These are phyloP conservation scores for Acanthamoeba lenticulata DNA, from an alignment of 208 protist species.

Conservation along the genomic window DNA sequence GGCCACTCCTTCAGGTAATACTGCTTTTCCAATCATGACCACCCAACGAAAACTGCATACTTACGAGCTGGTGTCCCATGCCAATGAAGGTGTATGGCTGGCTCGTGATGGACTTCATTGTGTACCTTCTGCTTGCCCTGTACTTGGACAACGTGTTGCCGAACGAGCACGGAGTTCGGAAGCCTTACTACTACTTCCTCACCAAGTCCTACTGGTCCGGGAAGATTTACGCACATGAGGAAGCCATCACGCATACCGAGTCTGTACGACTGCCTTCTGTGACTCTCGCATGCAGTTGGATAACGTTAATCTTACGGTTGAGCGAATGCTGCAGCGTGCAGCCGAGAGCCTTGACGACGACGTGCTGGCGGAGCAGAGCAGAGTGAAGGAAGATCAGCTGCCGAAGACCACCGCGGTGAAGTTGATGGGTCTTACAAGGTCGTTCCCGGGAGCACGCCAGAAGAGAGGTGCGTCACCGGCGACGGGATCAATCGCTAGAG, in stretches of 20 bases:
- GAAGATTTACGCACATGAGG: background rate
- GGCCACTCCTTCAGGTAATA: slow-evolving; percentile 34
- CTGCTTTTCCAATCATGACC: background rate
- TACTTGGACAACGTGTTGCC: slow-evolving; percentile 68
- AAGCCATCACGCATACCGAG: background rate
- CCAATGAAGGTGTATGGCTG: background rate
- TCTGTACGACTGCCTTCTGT: background rate
- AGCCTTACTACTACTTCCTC: slow-evolving; percentile 53
- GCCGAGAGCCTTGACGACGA: slow-evolving; percentile 56
- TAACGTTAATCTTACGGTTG: background rate
- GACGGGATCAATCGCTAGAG: background rate
- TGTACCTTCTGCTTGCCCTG: slow-evolving; percentile 48
- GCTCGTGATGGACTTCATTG: slow-evolving; percentile 32
- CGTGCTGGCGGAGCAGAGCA: slow-evolving; percentile 36
- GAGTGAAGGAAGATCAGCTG: background rate
- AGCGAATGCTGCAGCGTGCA: background rate
- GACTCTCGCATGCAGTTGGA: background rate
- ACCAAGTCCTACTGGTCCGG: slow-evolving; percentile 69
- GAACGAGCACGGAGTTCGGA: slow-evolving; percentile 17
- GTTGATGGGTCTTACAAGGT: slow-evolving; percentile 66
- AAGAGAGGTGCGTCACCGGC: background rate
- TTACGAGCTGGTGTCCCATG: no score
- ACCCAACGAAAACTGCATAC: background rate
- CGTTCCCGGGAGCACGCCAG: background rate
- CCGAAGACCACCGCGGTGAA: slow-evolving; percentile 57